Base-by-base conservation (phyloP, 2,329 filamentous ascomycete species). In the Didymella pomorum region DNA sequence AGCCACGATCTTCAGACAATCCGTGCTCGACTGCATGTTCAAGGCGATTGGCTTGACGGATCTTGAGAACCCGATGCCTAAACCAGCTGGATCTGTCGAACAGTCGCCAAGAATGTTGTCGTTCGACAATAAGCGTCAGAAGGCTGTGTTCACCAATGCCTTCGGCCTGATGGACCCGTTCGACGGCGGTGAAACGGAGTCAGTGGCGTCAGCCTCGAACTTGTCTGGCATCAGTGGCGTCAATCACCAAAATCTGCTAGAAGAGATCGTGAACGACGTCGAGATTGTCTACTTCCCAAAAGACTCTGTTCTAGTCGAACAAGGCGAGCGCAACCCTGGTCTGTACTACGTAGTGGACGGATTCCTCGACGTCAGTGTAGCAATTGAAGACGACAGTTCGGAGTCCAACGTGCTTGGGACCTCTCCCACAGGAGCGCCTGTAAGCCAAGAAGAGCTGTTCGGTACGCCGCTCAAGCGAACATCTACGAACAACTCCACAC, bases 211-310 rank as follows among this genome's bases (percentile, higher is more conserved):
- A 4, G 80, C 79, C 6, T 79, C 78, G 5, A 71, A 65, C 8
- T 68, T 79, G 10, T 81, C 80, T 4, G 76, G 75, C 28, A 73
- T 79, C 45, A 86, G 86, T 3, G 82, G 86, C 41, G 83, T 84
- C 3, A 84, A 86, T 0, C 80, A 84, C 6, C 86, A 87, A 0
- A 91, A 88, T 64, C 84, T 88, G 0, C 83, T 92, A 4, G 87
- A 92, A 58, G 94, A 98, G 61, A 85, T 98, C 78, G 90, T 89
- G 63, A 89, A 96, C 62, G 95, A 99, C 52, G 87, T 98, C 2
- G 95, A 99, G 72, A 97, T 99, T 64, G 95, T 99, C 6, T 98
- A 91, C 79, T 99, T 99, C 65, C 94, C 93, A 0, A 92, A 98
- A 75, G 93, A 91, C 2, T 94, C 95, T 1, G 90, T 99, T 0